These are phyloP conservation scores for Suhomyces atakaporum DNA, from an alignment of 1,139 yeast species.

Conservation along the genomic window DNA sequence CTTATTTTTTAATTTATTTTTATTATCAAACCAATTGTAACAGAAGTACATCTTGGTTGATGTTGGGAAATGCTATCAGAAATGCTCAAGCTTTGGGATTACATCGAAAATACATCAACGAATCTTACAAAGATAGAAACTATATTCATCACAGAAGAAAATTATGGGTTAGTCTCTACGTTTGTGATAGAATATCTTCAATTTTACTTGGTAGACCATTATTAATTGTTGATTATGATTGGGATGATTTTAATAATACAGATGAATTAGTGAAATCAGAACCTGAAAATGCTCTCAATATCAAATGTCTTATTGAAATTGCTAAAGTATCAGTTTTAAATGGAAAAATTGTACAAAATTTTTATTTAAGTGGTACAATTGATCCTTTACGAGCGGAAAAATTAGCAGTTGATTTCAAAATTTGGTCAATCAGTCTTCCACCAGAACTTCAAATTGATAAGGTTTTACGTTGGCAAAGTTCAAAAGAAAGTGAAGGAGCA, in stretches of 20 bases:
- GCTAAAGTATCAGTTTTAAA: slow-evolving; percentile 23
- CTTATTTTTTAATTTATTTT: slow-evolving; percentile 38
- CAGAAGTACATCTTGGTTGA: slow-evolving; percentile 43
- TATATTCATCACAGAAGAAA: slow-evolving; percentile 28
- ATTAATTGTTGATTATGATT: slow-evolving; percentile 39
- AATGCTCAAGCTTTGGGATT: slow-evolving; percentile 30
- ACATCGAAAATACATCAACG: slow-evolving; percentile 27
- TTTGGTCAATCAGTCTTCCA: slow-evolving; percentile 39
- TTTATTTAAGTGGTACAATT: slow-evolving; percentile 39
- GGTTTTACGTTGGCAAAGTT: slow-evolving; percentile 15
- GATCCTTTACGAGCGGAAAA: slow-evolving; percentile 36
- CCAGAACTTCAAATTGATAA: slow-evolving; percentile 24
- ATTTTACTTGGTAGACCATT: slow-evolving; percentile 44
- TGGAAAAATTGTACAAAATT: slow-evolving; percentile 34
- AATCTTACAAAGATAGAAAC: slow-evolving; percentile 17
- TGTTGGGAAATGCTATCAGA: slow-evolving; percentile 28
- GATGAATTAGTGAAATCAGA: slow-evolving; percentile 15
- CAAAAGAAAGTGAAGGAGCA: slow-evolving; percentile 6
- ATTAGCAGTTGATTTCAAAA: slow-evolving; percentile 41
- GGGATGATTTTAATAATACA: slow-evolving; percentile 35
- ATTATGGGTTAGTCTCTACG: slow-evolving; percentile 41
- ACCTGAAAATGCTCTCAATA: slow-evolving; percentile 15
- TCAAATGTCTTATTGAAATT: slow-evolving; percentile 18
- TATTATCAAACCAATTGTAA: slow-evolving; percentile 42
- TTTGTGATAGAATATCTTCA: slow-evolving; percentile 42